Evolutionary conservation across 2,329 filamentous ascomycete species (phyloP).

Genomic region (Trichoderma breve): DNA sequence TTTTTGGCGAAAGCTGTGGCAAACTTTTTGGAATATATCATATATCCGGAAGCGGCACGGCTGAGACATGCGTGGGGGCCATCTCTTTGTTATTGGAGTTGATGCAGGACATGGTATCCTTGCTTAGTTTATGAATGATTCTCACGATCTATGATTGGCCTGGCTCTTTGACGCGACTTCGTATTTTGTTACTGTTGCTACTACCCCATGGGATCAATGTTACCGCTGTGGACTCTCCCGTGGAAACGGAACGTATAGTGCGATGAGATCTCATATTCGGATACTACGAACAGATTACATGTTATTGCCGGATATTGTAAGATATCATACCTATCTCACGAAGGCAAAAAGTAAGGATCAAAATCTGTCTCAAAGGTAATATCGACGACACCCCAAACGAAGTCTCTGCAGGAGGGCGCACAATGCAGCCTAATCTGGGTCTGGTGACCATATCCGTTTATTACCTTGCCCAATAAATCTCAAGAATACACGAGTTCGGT

Average conservation of each 20-base stretch:
- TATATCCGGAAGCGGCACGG: background rate
- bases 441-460: rapidly evolving
- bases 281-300: background rate
- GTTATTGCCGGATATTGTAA: background rate
- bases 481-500: background rate
- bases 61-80: background rate
- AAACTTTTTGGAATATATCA: background rate
- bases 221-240: background rate
- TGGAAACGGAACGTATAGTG: background rate
- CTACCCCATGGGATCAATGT: background rate
- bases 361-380: background rate
- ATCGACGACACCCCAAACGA: background rate
- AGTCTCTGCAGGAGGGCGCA: background rate
- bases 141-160: background rate
- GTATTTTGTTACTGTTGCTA: too few relatives aligned
- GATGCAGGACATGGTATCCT: background rate
- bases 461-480: background rate
- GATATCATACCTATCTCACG: background rate
- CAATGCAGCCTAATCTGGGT: background rate
- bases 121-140: background rate
- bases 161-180: background rate
- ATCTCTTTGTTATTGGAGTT: background rate
- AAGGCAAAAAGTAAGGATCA: background rate
- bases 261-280: background rate
- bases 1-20: background rate